A percentile compares a stretch with the other conserved stretches of the same genome.
These are phyloP conservation scores for Tilletiaria anomala DNA, from an alignment of 1,284 basidiomycete species.

Conservation along the genomic window DNA sequence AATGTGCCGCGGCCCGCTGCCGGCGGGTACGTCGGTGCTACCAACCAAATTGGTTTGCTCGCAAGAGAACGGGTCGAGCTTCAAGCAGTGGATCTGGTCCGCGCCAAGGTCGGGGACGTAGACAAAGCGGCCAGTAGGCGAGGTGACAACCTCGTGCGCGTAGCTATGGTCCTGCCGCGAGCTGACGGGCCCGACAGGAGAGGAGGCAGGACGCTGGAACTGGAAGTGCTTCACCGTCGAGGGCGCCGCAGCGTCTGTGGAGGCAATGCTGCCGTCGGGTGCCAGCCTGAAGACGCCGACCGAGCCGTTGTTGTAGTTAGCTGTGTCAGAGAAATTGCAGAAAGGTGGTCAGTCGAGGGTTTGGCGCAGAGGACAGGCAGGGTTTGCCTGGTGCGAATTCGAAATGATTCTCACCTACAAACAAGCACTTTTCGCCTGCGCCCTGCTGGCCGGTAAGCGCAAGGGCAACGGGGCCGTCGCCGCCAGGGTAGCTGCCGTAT, in stretches of 20 bases:
- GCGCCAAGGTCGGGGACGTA: slow-evolving; percentile 24
- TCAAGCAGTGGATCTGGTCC: slow-evolving; percentile 17
- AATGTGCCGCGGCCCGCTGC: slow-evolving; percentile 13
- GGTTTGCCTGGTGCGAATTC: too few relatives aligned
- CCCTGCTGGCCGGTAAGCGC: background rate
- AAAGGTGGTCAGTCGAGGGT: too few relatives aligned
- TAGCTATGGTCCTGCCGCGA: slow-evolving; percentile 22
- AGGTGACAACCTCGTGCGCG: slow-evolving; percentile 18
- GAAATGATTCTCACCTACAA: too few relatives aligned
- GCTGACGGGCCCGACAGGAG: slow-evolving; percentile 11
- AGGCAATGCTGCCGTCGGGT: background rate
- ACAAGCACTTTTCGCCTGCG: background rate
- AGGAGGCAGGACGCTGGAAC: slow-evolving; percentile 7
- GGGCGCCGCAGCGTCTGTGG: background rate
- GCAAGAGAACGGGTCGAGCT: background rate
- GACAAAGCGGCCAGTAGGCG: slow-evolving; percentile 14
- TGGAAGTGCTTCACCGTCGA: slow-evolving; percentile 6
- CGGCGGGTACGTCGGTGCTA: slow-evolving; percentile 8
- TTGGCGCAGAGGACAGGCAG: too few relatives aligned
- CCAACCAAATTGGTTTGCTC: slow-evolving; percentile 3
- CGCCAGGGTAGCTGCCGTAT: background rate
- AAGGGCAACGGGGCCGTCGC: background rate
- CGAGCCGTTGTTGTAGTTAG: background rate
- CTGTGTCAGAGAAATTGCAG: too few relatives aligned
- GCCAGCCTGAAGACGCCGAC: background rate